These are phyloP conservation scores for Xylaria digitata DNA, from an alignment of 2,329 filamentous ascomycete genomes.

Conservation along the genomic window DNA sequence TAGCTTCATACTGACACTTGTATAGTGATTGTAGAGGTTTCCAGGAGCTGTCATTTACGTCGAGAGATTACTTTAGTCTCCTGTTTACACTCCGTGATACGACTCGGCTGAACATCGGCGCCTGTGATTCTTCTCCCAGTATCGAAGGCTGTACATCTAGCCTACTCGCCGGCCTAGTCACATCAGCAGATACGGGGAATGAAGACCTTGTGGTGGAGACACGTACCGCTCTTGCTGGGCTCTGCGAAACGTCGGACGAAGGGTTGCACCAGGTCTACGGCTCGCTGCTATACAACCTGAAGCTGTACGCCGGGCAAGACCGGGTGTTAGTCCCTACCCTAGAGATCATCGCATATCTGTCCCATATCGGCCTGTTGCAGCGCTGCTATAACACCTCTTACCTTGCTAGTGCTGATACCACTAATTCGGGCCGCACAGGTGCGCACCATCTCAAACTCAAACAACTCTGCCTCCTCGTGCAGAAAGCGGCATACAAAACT, in stretches of 20 bases:
- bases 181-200: conserved; percentile 80
- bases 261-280: conserved; percentile 60
- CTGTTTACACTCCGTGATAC: conserved; percentile 61
- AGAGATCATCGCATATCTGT: conserved; percentile 80
- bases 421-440: conserved; percentile 25
- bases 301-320: conserved; percentile 68
- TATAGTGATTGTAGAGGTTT: conserved; percentile 54
- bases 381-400: conserved; percentile 40
- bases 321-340: conserved; percentile 79
- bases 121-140: conserved; percentile 50
- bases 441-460: conserved; percentile 58
- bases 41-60: conserved; percentile 63
- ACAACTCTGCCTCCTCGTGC: conserved; percentile 74
- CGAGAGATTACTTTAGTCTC: conserved; percentile 66
- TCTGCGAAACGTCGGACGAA: conserved; percentile 57
- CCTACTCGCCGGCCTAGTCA: conserved; percentile 75
- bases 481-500: conserved; percentile 85
- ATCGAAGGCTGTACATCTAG: conserved; percentile 58
- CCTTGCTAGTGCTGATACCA: neutral
- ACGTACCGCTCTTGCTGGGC: conserved; percentile 70
- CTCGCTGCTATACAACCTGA: conserved; percentile 66
- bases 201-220: conserved; percentile 79
- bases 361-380: conserved; percentile 69
- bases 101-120: conserved; percentile 53
- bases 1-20: conserved; percentile 39